Conservation (phyloP, 306 rosid genomes). For the Parietaria judaica region DNA sequence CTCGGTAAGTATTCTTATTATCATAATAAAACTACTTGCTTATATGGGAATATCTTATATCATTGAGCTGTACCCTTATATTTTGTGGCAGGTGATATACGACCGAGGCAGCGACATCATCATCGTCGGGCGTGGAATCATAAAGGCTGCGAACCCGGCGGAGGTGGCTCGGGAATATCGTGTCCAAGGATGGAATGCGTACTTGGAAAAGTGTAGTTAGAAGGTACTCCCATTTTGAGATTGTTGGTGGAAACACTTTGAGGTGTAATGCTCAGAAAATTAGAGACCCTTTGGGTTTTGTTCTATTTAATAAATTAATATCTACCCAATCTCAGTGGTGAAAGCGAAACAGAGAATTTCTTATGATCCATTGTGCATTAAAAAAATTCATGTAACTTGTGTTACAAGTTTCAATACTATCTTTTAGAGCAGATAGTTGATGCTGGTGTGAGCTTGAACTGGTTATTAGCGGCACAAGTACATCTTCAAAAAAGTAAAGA, state of each 20-base stretch:
- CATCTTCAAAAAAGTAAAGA: background rate
- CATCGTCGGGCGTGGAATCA: conserved; percentile 81
- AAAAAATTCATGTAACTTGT: too few relatives aligned
- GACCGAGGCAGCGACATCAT: conserved; percentile 85
- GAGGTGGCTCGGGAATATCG: conserved; percentile 73
- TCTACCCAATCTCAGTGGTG: background rate
- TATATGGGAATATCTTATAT: background rate
- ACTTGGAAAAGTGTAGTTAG: conserved; percentile 46
- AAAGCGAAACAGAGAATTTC: too few relatives aligned
- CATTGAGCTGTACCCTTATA: background rate
- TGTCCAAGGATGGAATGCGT: conserved; percentile 79
- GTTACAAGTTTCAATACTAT: background rate
- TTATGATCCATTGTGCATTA: too few relatives aligned
- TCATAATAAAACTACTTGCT: background rate
- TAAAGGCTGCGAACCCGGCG: conserved; percentile 71
- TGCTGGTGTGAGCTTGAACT: background rate
- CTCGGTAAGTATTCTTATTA: conserved; percentile 45
- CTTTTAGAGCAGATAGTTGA: background rate
- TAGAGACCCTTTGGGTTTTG: background rate
- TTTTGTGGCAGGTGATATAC: conserved; percentile 48
- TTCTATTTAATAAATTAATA: background rate
- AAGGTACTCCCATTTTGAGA: background rate
- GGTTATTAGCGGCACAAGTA: background rate
- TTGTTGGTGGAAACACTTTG: background rate
- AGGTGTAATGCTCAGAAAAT: background rate